Base-by-base conservation (phyloP, 2,329 filamentous ascomycete genomes). In the Colletotrichum chrysophilum region DNA sequence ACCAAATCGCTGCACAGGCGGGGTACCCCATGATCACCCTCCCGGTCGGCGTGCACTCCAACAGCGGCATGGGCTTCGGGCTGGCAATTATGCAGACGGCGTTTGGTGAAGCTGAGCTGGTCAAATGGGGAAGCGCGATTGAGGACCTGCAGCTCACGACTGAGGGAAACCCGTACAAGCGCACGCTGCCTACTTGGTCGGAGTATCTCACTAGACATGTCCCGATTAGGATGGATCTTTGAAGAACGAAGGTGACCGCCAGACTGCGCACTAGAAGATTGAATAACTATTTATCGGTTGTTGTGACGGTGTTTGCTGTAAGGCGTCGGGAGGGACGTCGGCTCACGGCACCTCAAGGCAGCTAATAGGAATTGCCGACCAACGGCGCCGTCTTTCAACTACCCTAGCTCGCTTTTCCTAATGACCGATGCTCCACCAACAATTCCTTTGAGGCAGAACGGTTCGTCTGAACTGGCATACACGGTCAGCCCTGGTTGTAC, bases 11-110 rank as follows among this genome's bases (percentile, higher is more conserved):
- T 1, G 94, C 94, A 0, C 93, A 95, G 83, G 94, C 94, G 7
- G 93, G 94, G 0, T 96, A 95, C 80, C 94, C 94, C 0, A 88
- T 94, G 80, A 87, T 95, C 66, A 94, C 93, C 0, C 81, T 96
- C 2, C 94, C 94, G 0, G 92, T 89, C 0, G 92, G 92, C 2
- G 85, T 91, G 7, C 86, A 89, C 77, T 84, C 81, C 14, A 89
- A 88, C 5, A 71, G 48, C 6, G 90, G 91, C 8, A 92, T 93
- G 89, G 91, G 91, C 0, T 92, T 91, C 77, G 91, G 91, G 2
- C 81, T 94, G 30, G 90, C 87, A 0, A 85, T 94, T 83, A 81
- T 84, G 82, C 86, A 91, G 68, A 93, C 91, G 2, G 92, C 91
- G 0, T 94, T 89, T 87, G 88, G 86, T 1, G 93, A 94, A 81